These are phyloP conservation scores for Phytophthora crassamura DNA, from an alignment of 352 stramenopile genomes.

Conservation along the genomic window DNA sequence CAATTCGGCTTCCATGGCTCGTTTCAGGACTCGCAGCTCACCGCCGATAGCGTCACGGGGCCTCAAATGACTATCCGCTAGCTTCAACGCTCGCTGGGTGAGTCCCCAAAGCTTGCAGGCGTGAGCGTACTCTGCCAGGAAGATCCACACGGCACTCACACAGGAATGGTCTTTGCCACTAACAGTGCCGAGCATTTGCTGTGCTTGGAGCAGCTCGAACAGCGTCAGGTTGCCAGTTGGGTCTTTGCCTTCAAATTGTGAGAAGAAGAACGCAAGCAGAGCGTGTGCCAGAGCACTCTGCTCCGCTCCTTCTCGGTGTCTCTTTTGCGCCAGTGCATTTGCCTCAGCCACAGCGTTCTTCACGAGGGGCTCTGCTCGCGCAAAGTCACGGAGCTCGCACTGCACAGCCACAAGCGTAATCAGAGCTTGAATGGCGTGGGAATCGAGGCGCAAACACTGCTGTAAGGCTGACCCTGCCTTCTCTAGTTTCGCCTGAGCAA, in stretches of 20 bases:
- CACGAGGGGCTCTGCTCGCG: constrained; percentile 45
- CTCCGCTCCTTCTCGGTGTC: constrained; percentile 3
- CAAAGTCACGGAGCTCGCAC: constrained; percentile 63
- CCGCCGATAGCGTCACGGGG: constrained; percentile 47
- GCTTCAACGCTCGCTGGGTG: constrained; percentile 42
- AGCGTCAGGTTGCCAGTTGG: constrained; percentile 65
- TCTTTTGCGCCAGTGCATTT: constrained; percentile 5
- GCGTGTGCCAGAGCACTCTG: constrained; percentile 55
- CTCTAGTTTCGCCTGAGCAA: constrained; percentile 52
- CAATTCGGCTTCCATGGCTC: constrained; percentile 57
- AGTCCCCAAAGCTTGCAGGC: constrained; percentile 48
- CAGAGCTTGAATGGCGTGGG: constrained; percentile 44
- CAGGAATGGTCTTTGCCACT: constrained; percentile 29
- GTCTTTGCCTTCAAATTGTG: constrained; percentile 47
- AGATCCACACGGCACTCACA: constrained; percentile 67
- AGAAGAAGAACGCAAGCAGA: constrained; percentile 70
- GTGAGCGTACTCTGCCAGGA: constrained; percentile 54
- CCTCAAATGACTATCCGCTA: constrained; percentile 43
- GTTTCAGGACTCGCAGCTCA: constrained; percentile 60
- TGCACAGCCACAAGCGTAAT: constrained; percentile 65
- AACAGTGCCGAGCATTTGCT: constrained; percentile 36
- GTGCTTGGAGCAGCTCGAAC: constrained; percentile 73
- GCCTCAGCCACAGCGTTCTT: constrained; percentile 51
- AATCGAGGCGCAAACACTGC: constrained; percentile 65
- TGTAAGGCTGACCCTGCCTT: constrained; percentile 62